Base-by-base conservation (phyloP, 805 yeast genomes). In the Lachancea sp. region DNA sequence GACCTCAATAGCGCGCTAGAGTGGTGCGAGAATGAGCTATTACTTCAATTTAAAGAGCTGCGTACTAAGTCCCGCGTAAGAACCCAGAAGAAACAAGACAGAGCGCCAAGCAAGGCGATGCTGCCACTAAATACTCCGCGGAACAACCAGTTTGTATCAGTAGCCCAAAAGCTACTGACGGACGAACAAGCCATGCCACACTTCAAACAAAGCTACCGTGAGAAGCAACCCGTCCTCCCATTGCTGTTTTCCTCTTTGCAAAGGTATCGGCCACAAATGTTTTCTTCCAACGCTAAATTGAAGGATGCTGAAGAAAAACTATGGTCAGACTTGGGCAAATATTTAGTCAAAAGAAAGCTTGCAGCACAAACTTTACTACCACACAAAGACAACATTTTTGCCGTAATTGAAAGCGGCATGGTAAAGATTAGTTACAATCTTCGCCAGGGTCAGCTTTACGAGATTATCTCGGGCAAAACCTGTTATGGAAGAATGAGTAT, bases 1-100 rank as follows among this genome's bases (percentile, higher is more conserved):
- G 83, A 85, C 40, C 70, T 92, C 51, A 92, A 92, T 56, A 75
- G 83, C 41, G 95, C 96, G 0, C 70, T 92, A 31, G 97, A 92
- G 62, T 90, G 96, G 96, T 87, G 97, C 67, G 98, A 92, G 60
- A 90, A 92, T 63, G 80, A 82, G 51, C 87, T 89, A 51, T 70
- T 92, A 52, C 45, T 48, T 4, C 60, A 65, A 45, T 68, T 66
- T 44, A 65, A 54, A 36, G 52, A 61, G 26, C 47, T 67, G 30
- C 63, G 67, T 22, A 53, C 51, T 18, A 58, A 52, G 24, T 52
- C 55, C 4, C 47, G 46, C 20, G 41, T 35, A 6, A 50, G 42
- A 31, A 43, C 49, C n/a, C 41, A 37, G 20, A 36, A 43, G 35
- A 40, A 38, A 13, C 35, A 34, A 15, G 40, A 39, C 9, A 24